Evolutionary conservation across 371 early-diverging fungal species (phyloP).

Genomic region (Mortierella sp.): DNA sequence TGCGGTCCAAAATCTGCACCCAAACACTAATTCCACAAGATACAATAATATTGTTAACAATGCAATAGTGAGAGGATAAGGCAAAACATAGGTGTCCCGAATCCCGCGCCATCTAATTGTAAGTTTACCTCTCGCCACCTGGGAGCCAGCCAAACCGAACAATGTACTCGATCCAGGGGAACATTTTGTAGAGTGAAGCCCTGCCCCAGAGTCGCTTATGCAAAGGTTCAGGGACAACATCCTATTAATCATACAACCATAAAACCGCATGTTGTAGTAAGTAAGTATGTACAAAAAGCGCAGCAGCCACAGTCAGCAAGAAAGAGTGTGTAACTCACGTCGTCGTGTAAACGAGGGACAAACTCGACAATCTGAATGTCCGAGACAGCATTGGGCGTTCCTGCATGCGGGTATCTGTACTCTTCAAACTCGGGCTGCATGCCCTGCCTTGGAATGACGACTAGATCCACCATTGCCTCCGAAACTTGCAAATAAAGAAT

Average conservation of each 20-base stretch:
- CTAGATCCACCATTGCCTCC: slow-evolving; percentile 72
- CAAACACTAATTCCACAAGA: slow-evolving; percentile 65
- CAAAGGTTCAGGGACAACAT: slow-evolving; percentile 50
- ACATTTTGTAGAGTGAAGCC: slow-evolving; percentile 61
- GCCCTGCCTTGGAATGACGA: slow-evolving; percentile 68
- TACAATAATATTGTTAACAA: not conserved
- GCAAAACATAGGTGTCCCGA: not conserved
- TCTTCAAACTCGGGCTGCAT: slow-evolving; percentile 62
- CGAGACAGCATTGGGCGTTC: slow-evolving; percentile 72
- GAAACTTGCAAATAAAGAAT: slow-evolving; percentile 79
- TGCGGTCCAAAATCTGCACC: slow-evolving; percentile 78
- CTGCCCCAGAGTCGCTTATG: slow-evolving; percentile 68
- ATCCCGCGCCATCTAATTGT: not conserved
- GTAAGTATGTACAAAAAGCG: not conserved
- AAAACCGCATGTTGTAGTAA: not conserved
- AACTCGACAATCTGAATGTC: slow-evolving; percentile 76
- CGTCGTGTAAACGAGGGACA: slow-evolving; percentile 42
- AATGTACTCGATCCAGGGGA: slow-evolving; percentile 86
- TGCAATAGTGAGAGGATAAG: no score
- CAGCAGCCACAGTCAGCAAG: not conserved
- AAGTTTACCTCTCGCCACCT: slow-evolving; percentile 66
- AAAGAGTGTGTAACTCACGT: slow-evolving; percentile 29
- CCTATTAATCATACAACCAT: slow-evolving; percentile 21
- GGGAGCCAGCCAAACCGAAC: slow-evolving; percentile 85
- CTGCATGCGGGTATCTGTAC: slow-evolving; percentile 77